Base-by-base conservation (phyloP, 257 asterid species). In the Verbena officinalis region DNA sequence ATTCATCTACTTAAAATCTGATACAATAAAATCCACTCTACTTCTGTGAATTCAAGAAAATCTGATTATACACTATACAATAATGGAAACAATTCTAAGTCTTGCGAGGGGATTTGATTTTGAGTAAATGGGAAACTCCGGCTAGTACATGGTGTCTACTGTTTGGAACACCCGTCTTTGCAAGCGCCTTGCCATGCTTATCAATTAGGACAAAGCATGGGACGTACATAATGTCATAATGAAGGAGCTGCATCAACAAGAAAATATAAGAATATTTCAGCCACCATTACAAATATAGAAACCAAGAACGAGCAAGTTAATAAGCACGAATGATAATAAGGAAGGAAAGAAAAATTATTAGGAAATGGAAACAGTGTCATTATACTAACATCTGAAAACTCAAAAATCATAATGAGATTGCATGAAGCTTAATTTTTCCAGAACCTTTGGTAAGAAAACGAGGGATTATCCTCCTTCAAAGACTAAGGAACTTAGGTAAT, bases 201-300 rank as follows among this genome's bases (percentile, higher is more conserved):
- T 88, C 96, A 44, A 90, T 62, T 0, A 90, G 80, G 58, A 90
- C 95, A n/a, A 90, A 88, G 84, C 97, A 88, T 15, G 97, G 96
- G 62, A 90, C 97, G 42, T 90, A 90, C 71, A 73, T 86, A 33
- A 90, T 84, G 83, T 88, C 93, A 56, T 88, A 90, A 69, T 88
- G 83, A 36, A 88, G 95, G 40, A 90, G 92, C 96, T 90, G 84
- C 83, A 76, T 39, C 23, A 43, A 40, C 5, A 31, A 40, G 5
- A 31, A 71, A 1, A 69, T 21, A 0, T 21, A 13, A 50, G 57
- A n/a, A 21, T 53, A 57, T 16, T 17, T 69, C 44, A 68, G 53
- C 33, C 27, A 49, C 15, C 17, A 15, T 10, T 48, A 31, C 27
- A 59, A 34, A 56, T 23, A 19, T 36, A 9, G 9, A 21, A 42